Evolutionary conservation across 257 asterid species (phyloP).

Genomic region (Solanum sparsipilum): DNA sequence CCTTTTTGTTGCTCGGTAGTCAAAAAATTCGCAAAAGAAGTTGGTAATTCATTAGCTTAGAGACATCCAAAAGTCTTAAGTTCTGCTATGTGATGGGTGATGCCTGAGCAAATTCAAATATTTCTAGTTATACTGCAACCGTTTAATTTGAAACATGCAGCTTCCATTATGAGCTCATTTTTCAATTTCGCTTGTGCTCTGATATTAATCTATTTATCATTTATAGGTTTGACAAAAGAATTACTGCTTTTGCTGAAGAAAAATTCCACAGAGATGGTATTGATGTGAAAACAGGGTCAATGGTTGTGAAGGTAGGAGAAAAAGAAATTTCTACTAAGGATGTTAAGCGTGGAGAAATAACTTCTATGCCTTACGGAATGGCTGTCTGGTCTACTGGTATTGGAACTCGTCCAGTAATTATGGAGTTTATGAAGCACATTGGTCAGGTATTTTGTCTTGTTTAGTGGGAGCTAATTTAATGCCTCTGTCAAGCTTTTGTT

Average conservation of each 20-base stretch:
- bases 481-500: neutral
- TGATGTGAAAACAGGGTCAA: constrained; percentile 72
- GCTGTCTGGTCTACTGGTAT: constrained; percentile 98
- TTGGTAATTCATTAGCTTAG: neutral
- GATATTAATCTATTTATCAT: neutral
- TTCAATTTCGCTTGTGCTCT: neutral
- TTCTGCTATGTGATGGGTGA: neutral
- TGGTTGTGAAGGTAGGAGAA: constrained; percentile 84
- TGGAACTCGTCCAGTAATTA: constrained; percentile 87
- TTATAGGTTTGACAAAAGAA: constrained; percentile 95
- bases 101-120: neutral
- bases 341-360: constrained; percentile 54
- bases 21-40: neutral
- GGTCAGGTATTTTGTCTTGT: constrained; percentile 56
- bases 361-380: constrained; percentile 89
- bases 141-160: neutral
- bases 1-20: neutral
- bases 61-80: neutral
- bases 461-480: neutral
- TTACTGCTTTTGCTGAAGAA: constrained; percentile 86
- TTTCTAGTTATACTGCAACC: neutral
- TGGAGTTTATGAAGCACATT: constrained; percentile 81
- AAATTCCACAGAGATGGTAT: constrained; percentile 89
- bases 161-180: neutral
- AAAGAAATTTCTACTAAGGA: constrained; percentile 73